Evolutionary conservation across 2,329 filamentous ascomycete species (phyloP).

Genomic region (Penicillium psychrosexuale): DNA sequence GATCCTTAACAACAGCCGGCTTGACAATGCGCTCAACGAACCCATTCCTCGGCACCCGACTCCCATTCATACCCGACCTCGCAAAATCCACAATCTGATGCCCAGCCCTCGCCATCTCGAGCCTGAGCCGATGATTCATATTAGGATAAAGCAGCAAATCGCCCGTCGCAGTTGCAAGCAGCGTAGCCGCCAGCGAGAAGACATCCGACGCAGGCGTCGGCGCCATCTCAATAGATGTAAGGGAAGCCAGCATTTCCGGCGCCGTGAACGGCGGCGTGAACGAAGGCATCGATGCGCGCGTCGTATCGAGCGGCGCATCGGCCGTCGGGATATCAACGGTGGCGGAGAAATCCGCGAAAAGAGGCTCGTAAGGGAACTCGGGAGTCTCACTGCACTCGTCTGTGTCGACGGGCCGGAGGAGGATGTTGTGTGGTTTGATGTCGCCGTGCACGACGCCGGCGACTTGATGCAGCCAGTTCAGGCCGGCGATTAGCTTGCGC

Average conservation of each 20-base stretch:
- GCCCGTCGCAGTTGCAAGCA: conserved; percentile 46
- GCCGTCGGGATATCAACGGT: conserved; percentile 26
- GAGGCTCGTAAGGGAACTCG: conserved; percentile 39
- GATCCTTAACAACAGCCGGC: conserved; percentile 41
- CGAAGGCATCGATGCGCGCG: conserved; percentile 34
- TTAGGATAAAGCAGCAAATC: conserved; percentile 45
- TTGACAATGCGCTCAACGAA: conserved; percentile 40
- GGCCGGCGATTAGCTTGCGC: conserved; percentile 38
- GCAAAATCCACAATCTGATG: conserved; percentile 44
- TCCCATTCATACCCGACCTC: conserved; percentile 36
- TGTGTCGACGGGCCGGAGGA: conserved; percentile 32
- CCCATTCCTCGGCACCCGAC: conserved; percentile 41
- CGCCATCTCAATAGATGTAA: conserved; percentile 33
- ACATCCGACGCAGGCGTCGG: conserved; percentile 44
- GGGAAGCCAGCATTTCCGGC: conserved; percentile 42
- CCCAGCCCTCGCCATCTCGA: conserved; percentile 45
- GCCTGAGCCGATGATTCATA: conserved; percentile 38
- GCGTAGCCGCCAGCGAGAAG: conserved; percentile 46
- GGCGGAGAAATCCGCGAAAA: conserved; percentile 48
- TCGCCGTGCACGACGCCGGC: conserved; percentile 47
- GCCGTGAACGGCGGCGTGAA: conserved; percentile 47
- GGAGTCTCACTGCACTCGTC: conserved; percentile 6
- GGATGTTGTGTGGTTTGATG: conserved; percentile 48
- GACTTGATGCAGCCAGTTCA: conserved; percentile 44
- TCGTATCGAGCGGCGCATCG: conserved; percentile 11